Percentiles rank a stretch among this genome's conserved stretches.
Conservation (phyloP, 1,284 basidiomycete genomes). For the Heimioporus retisporus region DNA sequence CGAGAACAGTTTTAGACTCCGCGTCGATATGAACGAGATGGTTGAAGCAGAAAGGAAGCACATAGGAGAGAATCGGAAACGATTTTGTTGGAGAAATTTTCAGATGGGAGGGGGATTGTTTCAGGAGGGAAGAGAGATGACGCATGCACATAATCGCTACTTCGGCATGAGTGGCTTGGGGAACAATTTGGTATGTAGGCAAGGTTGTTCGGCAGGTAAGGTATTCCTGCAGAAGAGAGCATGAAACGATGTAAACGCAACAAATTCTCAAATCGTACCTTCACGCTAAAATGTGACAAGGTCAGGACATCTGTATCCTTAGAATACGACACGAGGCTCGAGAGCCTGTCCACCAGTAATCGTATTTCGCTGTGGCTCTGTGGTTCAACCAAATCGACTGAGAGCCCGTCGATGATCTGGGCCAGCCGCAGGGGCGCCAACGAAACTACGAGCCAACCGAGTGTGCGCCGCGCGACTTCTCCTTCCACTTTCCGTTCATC, state of each 20-base stretch:
- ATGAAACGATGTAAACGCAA: neutral
- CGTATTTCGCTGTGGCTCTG: no score
- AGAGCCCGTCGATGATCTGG: slow-evolving; percentile 7
- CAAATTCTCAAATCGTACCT: neutral
- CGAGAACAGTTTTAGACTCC: neutral
- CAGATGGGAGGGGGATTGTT: neutral
- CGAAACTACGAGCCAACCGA: slow-evolving; percentile 7
- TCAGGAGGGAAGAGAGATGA: neutral
- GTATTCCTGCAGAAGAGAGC: slow-evolving; percentile 10
- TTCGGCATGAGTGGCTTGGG: slow-evolving; percentile 1
- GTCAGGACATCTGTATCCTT: neutral
- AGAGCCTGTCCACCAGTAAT: neutral
- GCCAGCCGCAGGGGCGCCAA: slow-evolving; percentile 5
- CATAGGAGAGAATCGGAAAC: slow-evolving; percentile 4
- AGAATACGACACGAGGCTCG: slow-evolving; percentile 9
- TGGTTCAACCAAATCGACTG: no score
- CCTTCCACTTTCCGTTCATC: slow-evolving; percentile 11
- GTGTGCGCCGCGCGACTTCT: neutral
- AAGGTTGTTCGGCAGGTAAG: neutral
- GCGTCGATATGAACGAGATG: slow-evolving; percentile 9
- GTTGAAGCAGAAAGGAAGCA: slow-evolving; percentile 1
- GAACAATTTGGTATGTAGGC: slow-evolving; percentile 3
- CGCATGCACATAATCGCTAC: slow-evolving; percentile 5
- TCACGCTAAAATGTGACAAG: slow-evolving; percentile 6
- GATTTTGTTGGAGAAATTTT: neutral